Conservation (phyloP, 805 yeast genomes). For the Novakomyces olei region DNA sequence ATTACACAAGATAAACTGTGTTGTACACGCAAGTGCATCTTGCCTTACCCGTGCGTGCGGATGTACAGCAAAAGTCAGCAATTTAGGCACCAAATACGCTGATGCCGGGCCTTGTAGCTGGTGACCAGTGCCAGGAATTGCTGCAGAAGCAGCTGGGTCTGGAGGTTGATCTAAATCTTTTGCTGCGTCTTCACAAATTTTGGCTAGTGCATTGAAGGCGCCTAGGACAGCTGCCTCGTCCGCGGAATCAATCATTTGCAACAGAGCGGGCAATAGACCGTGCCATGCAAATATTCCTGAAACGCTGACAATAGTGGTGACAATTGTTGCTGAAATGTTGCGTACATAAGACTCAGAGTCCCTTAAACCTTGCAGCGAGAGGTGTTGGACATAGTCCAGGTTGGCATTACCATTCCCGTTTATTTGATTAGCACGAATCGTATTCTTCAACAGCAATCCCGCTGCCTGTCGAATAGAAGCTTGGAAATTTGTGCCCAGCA, state of each 20-base stretch:
- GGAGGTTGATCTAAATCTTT: constrained; percentile 48
- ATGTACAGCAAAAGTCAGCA: constrained; percentile 29
- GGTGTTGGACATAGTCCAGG: constrained; percentile 24
- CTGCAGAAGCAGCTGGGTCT: too few species aligned
- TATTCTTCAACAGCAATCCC: constrained; percentile 66
- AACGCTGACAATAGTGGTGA: constrained; percentile 54
- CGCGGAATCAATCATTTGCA: constrained; percentile 33
- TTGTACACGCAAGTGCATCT: constrained; percentile 46
- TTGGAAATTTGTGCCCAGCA: constrained; percentile 26
- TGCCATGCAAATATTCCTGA: constrained; percentile 60
- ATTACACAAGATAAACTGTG: constrained; percentile 48
- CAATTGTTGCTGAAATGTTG: constrained; percentile 75
- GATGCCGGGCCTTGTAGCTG: too few species aligned
- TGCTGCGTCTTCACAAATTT: constrained; percentile 78
- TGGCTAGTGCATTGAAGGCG: constrained; percentile 58
- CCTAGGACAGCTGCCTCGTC: constrained; percentile 34
- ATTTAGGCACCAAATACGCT: constrained; percentile 41
- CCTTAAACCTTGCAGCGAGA: constrained; percentile 26
- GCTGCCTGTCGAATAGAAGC: constrained; percentile 63
- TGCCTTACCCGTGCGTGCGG: constrained; percentile 30
- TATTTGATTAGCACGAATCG: constrained; percentile 21
- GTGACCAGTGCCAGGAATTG: too few species aligned
- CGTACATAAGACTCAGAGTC: constrained; percentile 41
- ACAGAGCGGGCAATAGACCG: constrained; percentile 39
- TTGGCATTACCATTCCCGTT: not conserved